Percentiles rank a stretch among this genome's conserved stretches.
phyloP scores from a whole-genome alignment of 106 monocot species.

The Alisma plantagoaquatica region DNA sequence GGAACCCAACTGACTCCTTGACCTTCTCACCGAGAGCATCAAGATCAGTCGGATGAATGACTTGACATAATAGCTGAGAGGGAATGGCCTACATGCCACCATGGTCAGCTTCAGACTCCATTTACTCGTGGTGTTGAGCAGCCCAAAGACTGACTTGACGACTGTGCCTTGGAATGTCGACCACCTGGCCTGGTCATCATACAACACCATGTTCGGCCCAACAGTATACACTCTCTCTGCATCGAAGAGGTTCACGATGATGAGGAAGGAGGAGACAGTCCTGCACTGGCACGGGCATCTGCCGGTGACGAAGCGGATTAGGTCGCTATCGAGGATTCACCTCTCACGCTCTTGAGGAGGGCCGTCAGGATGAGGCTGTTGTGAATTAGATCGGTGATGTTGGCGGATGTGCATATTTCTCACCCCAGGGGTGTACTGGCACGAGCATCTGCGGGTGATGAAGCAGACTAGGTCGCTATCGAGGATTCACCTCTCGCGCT shows the following conservation, averaged over 20 bases:
- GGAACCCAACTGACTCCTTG: too few species aligned
- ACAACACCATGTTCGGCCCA: background rate
- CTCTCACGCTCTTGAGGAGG: conserved; percentile 33
- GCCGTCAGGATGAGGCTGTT: conserved; percentile 34
- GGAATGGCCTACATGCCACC: too few species aligned
- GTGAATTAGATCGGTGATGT: conserved; percentile 31
- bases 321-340: conserved; percentile 27
- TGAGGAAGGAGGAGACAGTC: conserved; percentile 20
- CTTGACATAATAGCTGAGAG: too few species aligned
- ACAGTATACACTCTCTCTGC: conserved; percentile 20
- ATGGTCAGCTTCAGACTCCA: too few species aligned
- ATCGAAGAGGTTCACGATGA: conserved; percentile 21
- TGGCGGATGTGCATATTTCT: conserved; percentile 35
- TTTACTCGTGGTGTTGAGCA: conserved; percentile 11
- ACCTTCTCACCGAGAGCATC: too few species aligned
- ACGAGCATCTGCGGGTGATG: too few species aligned
- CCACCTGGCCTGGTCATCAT: conserved; percentile 19
- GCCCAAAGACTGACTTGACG: conserved; percentile 23
- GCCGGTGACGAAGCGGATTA: conserved; percentile 17
- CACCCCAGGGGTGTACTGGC: too few species aligned
- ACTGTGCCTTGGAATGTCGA: conserved; percentile 38
- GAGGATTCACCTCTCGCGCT: conserved; percentile 29
- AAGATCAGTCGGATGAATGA: too few species aligned
- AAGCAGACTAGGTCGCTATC: conserved; percentile 14
- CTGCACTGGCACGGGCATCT: conserved; percentile 43